Base-by-base conservation (phyloP, 2,329 filamentous ascomycete species). In the Didymellaceae sp. region DNA sequence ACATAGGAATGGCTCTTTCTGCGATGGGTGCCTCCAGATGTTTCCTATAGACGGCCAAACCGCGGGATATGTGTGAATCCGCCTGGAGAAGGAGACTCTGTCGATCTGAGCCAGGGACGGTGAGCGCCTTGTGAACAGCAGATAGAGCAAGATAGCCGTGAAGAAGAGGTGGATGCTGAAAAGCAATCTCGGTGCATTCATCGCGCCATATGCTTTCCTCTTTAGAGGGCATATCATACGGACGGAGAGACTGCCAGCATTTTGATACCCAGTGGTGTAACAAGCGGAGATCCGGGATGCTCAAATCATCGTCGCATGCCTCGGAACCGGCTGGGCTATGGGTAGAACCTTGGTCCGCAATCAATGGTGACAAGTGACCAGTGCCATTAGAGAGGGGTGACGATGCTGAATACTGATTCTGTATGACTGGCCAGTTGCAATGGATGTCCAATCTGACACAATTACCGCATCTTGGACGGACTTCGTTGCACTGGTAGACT, bases 401-500 rank as follows among this genome's bases (percentile, higher is more conserved):
- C 8, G 48, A 44, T 26, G 39, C 30, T 11, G 64, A 57, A 33
- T 57, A 64, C 16, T 59, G 53, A 16, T 63, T 59, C 7, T 50
- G 25, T 13, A 52, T 38, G 11, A 54, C 32, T 7, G 67, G 66
- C 57, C 65, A 71, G 6, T 59, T 63, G 43, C 68, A 71, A 16
- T 55, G 51, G n/a, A 69, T 68, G 11, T 68, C 62, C 8, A 70
- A 35, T 25, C 68, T 63, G 7, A 64, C 46, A 42, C 68, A 71
- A 31, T 69, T 70, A 5, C 52, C 60, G 38, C 68, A 71, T 31
- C 63, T 58, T 26, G 68, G 68, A 18, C 61, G 61, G 17, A 45
- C 53, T 49, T 71, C 68, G 38, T 68, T 67, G 42, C 68, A 71
- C 67, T 71, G 21, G 21, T 25, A 6, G 30, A n/a, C n/a, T 6